Percentiles rank a stretch among this genome's conserved stretches.
Evolutionary conservation across 2,329 filamentous ascomycete genomes (phyloP).

Genomic region (Myriosclerotinia scirpicola): DNA sequence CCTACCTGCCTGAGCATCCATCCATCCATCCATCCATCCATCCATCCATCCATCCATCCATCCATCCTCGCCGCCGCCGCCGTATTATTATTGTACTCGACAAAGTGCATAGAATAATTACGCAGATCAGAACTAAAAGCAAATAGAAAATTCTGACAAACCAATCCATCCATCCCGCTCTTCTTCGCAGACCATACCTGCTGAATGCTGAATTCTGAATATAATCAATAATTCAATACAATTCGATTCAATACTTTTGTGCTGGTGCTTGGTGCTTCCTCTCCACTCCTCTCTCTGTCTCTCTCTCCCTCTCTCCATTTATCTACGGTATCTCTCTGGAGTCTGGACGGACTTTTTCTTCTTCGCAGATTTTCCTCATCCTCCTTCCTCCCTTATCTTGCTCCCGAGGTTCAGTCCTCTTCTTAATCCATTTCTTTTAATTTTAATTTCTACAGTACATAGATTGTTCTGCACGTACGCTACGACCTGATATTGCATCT

Average conservation of each 20-base stretch:
- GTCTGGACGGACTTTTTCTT: background rate
- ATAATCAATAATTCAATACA: background rate
- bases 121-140: constrained; percentile 14
- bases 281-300: background rate
- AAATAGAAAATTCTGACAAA: constrained; percentile 4
- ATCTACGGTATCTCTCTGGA: background rate
- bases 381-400: background rate
- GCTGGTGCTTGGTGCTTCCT: constrained; percentile 7
- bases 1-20: background rate
- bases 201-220: constrained; percentile 3
- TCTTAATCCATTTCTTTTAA: constrained; percentile 1
- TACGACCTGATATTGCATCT: constrained; percentile 19
- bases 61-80: constrained; percentile 15
- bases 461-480: constrained; percentile 8
- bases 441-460: constrained; percentile 15
- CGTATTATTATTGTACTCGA: background rate
- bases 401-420: background rate
- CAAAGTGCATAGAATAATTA: constrained; percentile 5
- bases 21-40: too few relatives aligned
- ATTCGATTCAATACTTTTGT: background rate
- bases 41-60: too few relatives aligned
- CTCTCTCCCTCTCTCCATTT: background rate
- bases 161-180: background rate
- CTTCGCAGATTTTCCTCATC: background rate
- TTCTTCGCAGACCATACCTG: background rate